phyloP scores from a whole-genome alignment of 495 filamentous ascomycete species.

The Aspergillus wentii region DNA sequence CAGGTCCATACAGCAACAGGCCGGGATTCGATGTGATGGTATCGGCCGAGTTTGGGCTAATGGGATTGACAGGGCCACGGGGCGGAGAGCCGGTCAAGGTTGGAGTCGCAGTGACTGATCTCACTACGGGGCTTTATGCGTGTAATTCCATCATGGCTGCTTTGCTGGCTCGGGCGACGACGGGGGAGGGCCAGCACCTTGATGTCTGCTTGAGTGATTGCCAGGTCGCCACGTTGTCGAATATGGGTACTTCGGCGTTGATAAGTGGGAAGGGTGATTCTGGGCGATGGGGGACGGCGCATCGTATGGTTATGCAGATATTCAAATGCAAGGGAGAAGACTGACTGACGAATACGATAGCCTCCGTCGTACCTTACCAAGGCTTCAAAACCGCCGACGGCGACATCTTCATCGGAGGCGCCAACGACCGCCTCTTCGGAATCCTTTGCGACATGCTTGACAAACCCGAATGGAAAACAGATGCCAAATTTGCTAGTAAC shows the following conservation, averaged over 20 bases:
- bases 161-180: conserved; percentile 62
- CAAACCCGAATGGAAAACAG: conserved; percentile 72
- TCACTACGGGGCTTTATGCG: conserved; percentile 96
- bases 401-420: conserved; percentile 86
- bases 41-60: conserved; percentile 93
- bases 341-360: conserved; percentile 46
- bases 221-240: conserved; percentile 86
- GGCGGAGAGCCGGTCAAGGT: conserved; percentile 95
- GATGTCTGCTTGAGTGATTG: conserved; percentile 89
- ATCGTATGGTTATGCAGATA: conserved; percentile 52
- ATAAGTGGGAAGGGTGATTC: conserved; percentile 84
- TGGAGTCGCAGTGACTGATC: conserved; percentile 91
- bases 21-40: conserved; percentile 99
- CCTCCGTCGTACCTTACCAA: conserved; percentile 92
- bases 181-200: conserved; percentile 82
- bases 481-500: conserved; percentile 73
- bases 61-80: conserved; percentile 91
- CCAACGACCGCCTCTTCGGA: conserved; percentile 88
- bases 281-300: conserved; percentile 91
- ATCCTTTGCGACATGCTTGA: conserved; percentile 76
- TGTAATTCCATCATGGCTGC: conserved; percentile 96
- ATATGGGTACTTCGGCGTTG: conserved; percentile 86
- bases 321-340: background rate
- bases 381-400: conserved; percentile 89
- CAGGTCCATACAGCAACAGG: conserved; percentile 80